Conservation (phyloP, 768 basidiomycete species). For the Royoungia palumana region DNA sequence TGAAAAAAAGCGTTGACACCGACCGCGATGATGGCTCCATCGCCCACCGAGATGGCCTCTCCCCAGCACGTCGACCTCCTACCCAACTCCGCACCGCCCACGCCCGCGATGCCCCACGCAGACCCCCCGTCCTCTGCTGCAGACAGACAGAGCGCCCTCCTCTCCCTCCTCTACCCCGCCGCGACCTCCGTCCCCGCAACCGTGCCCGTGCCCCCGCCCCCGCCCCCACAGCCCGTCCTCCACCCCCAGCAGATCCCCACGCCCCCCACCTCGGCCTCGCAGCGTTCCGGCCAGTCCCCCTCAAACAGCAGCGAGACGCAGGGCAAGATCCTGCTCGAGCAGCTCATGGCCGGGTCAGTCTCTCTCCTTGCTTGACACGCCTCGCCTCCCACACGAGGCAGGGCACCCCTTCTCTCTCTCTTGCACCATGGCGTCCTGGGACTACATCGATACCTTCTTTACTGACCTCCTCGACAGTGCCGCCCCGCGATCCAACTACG, state of each 20-base stretch:
- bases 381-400: too few relatives aligned
- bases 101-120: slow-evolving; percentile 42
- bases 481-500: slow-evolving; percentile 48
- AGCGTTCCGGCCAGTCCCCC: slow-evolving; percentile 53
- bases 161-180: slow-evolving; percentile 61
- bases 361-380: too few relatives aligned
- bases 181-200: slow-evolving; percentile 35
- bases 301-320: slow-evolving; percentile 57
- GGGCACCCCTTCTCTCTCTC: too few relatives aligned
- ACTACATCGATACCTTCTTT: slow-evolving; percentile 30
- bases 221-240: slow-evolving; percentile 22
- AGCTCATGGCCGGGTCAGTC: slow-evolving; percentile 77
- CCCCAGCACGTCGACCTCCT: slow-evolving; percentile 67
- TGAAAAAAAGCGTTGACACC: neutral
- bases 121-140: slow-evolving; percentile 38
- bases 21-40: too few relatives aligned
- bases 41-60: slow-evolving; percentile 22
- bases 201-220: slow-evolving; percentile 8
- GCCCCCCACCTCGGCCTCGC: slow-evolving; percentile 58
- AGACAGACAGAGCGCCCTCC: slow-evolving; percentile 73
- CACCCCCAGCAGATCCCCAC: slow-evolving; percentile 68
- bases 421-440: slow-evolving; percentile 30
- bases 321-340: slow-evolving; percentile 73
- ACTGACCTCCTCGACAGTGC: slow-evolving; percentile 35
- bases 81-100: slow-evolving; percentile 41